Evolutionary conservation across 2,329 filamentous ascomycete species (phyloP), one percentile per base, ranked within the genome.

Genomic region (Hypoxylon sp.): DNA sequence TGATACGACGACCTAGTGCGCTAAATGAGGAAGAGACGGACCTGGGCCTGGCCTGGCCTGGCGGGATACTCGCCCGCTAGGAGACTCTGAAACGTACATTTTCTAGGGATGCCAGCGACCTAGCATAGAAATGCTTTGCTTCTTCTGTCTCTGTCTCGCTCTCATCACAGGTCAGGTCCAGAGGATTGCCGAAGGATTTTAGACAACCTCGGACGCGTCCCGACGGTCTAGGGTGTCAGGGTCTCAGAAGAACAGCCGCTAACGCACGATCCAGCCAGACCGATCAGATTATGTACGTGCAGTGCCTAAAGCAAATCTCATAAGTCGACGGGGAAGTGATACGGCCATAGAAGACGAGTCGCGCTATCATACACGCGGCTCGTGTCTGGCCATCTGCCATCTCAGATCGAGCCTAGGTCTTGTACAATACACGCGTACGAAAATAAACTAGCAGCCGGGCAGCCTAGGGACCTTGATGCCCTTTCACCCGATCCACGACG

Each of bases 1-100:
- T 35, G 24, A 54, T 63, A 51, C 17, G 56, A 57, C 47, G 9
- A 38, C 21, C 23, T 31, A 2, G 38, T 35, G 27, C 17, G 47
- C 53, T 49, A 40, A 47, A 60, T 46, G 33, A 43, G 48, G 57
- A 63, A 60, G 37, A 38, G n/a, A n/a, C n/a, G n/a, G n/a, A n/a
- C n/a, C n/a, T n/a, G n/a, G n/a, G n/a, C n/a, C n/a, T n/a, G n/a
- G n/a, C n/a, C 49, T 38, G 43, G 37, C 47, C 51, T 35, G 42
- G 42, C 49, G 58, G 60, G 52, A 45, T 42, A 41, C 49, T 51
- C 47, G n/a, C n/a, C 50, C 49, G 35, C 60, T 63, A 55, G 57
- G 60, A 42, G 17, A 17, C 58, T 55, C 54, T 63, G 54, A 60
- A 63, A 62, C 60, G 33, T 41, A 41, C n/a, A n/a, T n/a, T n/a